These are phyloP conservation scores for Tubosaeta brunneosetosa DNA, from an alignment of 768 basidiomycete genomes.

Conservation along the genomic window DNA sequence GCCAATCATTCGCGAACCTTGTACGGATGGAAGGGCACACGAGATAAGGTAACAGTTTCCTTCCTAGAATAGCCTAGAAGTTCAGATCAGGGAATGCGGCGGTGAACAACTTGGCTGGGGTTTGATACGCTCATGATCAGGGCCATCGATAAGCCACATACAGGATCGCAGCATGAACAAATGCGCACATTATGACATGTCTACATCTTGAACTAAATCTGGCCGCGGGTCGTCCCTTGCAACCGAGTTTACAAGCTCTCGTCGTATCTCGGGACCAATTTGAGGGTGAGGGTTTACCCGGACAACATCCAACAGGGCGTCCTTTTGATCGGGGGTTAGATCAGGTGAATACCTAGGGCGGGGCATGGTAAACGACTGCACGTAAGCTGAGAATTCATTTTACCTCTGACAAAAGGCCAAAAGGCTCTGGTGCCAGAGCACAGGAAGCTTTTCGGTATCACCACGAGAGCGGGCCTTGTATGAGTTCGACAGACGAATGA, in stretches of 20 bases:
- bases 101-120: background rate
- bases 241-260: constrained; percentile 86
- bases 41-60: too few species aligned
- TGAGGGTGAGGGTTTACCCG: constrained; percentile 81
- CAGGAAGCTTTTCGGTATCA: constrained; percentile 81
- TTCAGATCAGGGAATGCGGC: background rate
- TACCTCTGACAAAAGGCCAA: constrained; percentile 92
- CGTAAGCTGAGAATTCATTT: constrained; percentile 3
- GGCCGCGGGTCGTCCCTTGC: constrained; percentile 75
- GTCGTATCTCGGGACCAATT: constrained; percentile 83
- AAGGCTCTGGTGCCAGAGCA: constrained; percentile 96
- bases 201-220: constrained; percentile 59
- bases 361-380: constrained; percentile 1
- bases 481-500: constrained; percentile 90
- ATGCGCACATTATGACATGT: constrained; percentile 44
- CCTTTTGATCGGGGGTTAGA: constrained; percentile 95
- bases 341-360: constrained; percentile 80
- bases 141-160: background rate
- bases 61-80: background rate
- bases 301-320: constrained; percentile 91
- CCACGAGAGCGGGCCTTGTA: constrained; percentile 70
- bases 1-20: background rate
- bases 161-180: background rate
- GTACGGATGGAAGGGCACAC: background rate
- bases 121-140: background rate